Conservation (phyloP, 768 basidiomycete genomes). For the Basidioascus undulatus region DNA sequence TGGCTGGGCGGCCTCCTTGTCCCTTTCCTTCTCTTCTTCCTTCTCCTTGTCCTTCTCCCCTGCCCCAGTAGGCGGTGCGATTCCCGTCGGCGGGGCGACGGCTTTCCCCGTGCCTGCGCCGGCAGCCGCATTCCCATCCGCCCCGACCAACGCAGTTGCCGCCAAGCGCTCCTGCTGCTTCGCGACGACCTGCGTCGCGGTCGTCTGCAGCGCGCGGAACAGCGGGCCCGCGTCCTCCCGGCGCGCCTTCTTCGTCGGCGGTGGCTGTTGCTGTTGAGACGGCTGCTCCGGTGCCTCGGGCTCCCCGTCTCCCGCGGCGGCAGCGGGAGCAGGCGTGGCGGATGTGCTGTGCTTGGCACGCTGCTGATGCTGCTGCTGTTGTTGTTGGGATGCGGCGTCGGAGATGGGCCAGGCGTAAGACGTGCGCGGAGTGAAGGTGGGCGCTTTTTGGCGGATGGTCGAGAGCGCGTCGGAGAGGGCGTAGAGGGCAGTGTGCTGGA, state of each 20-base stretch:
- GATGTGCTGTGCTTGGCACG: slow-evolving; percentile 21
- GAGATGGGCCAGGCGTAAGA: slow-evolving; percentile 68
- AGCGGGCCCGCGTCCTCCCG: slow-evolving; percentile 14
- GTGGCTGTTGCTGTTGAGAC: slow-evolving; percentile 10
- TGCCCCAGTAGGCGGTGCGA: no score
- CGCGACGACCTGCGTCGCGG: no score
- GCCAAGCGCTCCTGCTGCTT: no score
- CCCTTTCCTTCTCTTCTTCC: no score
- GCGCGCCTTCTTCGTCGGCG: slow-evolving; percentile 9
- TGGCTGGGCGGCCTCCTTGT: no score
- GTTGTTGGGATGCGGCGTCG: no score
- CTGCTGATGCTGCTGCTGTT: no score
- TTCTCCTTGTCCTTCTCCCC: no score
- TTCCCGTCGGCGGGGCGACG: no score
- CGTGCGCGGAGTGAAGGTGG: slow-evolving; percentile 58
- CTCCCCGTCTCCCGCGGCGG: slow-evolving; percentile 15
- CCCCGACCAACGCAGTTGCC: no score
- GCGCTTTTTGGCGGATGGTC: slow-evolving; percentile 43
- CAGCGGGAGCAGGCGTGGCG: slow-evolving; percentile 21
- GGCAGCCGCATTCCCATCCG: no score
- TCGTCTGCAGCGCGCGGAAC: slow-evolving; percentile 54
- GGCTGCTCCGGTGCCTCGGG: slow-evolving; percentile 6
- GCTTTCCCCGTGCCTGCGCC: no score
- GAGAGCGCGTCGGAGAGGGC: slow-evolving; percentile 48
- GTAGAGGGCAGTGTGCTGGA: slow-evolving; percentile 17